Percentiles rank a stretch among this genome's conserved stretches.
Conservation (phyloP, 2,329 filamentous ascomycete genomes). For the Bipolaris sorokiniana region DNA sequence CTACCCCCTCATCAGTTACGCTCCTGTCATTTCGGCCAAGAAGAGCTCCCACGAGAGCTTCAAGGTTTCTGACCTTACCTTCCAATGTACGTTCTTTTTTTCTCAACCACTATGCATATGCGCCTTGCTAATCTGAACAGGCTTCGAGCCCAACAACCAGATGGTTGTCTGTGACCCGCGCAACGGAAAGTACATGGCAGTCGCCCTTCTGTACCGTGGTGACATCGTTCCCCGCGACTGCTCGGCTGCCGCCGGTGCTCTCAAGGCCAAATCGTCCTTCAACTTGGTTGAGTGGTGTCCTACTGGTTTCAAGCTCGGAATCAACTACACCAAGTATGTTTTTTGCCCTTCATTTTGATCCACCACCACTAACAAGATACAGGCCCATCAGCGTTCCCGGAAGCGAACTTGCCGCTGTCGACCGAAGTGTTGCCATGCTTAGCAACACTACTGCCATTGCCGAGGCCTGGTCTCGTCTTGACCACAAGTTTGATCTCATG, state of each 20-base stretch:
- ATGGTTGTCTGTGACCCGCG: constrained; percentile 78
- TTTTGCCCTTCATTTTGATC: neutral
- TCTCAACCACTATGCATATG: neutral
- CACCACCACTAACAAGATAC: constrained; percentile 50
- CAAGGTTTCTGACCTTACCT: constrained; percentile 78
- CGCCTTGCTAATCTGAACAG: constrained; percentile 51
- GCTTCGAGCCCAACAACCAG: constrained; percentile 79
- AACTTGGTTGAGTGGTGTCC: constrained; percentile 79
- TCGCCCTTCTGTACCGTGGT: constrained; percentile 73
- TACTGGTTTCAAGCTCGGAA: constrained; percentile 76
- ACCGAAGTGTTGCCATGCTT: constrained; percentile 87
- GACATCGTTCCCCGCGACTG: constrained; percentile 74
- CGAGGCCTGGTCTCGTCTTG: constrained; percentile 74
- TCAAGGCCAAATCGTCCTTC: constrained; percentile 75
- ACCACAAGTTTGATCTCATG: constrained; percentile 80
- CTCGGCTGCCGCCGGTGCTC: constrained; percentile 67
- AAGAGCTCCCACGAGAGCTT: constrained; percentile 87
- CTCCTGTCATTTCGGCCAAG: constrained; percentile 71
- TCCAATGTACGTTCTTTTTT: constrained; percentile 63
- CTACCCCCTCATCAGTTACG: constrained; percentile 76
- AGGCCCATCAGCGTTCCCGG: constrained; percentile 94
- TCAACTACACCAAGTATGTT: constrained; percentile 68
- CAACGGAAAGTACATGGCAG: constrained; percentile 79
- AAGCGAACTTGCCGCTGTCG: constrained; percentile 95
- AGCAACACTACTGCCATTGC: constrained; percentile 78